Conservation (phyloP, 2,329 filamentous ascomycete species). For the Fusarium sp. region DNA sequence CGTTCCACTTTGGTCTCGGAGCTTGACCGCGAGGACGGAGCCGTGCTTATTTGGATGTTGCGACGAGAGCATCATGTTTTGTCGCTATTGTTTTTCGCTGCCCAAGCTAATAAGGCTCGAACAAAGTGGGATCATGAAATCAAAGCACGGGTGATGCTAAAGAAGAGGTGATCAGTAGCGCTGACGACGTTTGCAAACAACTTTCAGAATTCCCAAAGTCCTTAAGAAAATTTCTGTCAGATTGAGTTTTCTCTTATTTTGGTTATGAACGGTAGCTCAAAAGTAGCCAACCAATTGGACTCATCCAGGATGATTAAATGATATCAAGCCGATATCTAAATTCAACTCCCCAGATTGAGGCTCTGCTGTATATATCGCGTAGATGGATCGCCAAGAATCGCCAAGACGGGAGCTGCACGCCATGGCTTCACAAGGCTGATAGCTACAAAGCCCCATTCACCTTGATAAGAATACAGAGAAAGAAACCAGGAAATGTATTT, state of each 20-base stretch:
- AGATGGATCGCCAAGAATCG: conserved; percentile 11
- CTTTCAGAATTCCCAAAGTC: accelerated
- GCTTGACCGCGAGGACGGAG: conserved; percentile 5
- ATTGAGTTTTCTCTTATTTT: no score
- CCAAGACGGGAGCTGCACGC: conserved; percentile 21
- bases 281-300: neutral
- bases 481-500: neutral
- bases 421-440: neutral
- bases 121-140: neutral
- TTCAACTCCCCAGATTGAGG: conserved; percentile 1
- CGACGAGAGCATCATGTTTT: neutral
- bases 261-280: neutral
- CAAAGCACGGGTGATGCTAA: neutral
- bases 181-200: neutral
- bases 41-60: neutral
- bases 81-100: neutral
- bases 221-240: neutral
- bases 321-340: neutral
- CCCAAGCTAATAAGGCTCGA: neutral
- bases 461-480: neutral
- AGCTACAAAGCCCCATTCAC: neutral
- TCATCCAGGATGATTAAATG: no score
- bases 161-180: neutral
- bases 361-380: conserved; percentile 7
- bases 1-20: neutral